Evolutionary conservation across 257 asterid species (phyloP).

Genomic region (Cruciata laevipes): DNA sequence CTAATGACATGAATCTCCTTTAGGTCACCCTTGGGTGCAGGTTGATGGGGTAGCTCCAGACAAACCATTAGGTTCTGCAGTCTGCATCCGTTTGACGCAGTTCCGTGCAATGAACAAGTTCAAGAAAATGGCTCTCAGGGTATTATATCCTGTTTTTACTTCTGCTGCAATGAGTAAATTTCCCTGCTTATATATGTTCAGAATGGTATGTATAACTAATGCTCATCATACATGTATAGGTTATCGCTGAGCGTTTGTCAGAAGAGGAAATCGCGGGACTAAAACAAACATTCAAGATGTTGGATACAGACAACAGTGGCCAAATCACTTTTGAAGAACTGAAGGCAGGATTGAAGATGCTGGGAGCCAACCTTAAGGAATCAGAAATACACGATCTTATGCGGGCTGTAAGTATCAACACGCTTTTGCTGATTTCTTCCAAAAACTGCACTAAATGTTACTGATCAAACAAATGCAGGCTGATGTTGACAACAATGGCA

Average conservation of each 20-base stretch:
- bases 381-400: conserved; percentile 68
- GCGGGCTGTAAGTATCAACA: conserved; percentile 66
- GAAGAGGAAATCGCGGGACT: conserved; percentile 93
- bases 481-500: conserved; percentile 80
- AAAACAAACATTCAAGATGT: conserved; percentile 71
- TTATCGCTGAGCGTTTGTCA: conserved; percentile 74
- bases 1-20: conserved; percentile 2
- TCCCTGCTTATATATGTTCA: background rate
- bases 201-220: background rate
- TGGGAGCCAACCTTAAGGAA: conserved; percentile 73
- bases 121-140: conserved; percentile 29
- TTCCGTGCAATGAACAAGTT: conserved; percentile 23
- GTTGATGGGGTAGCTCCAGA: conserved; percentile 23
- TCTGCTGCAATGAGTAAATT: background rate
- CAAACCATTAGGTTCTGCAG: conserved; percentile 24
- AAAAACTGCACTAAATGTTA: background rate
- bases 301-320: conserved; percentile 80
- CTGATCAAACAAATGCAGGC: conserved; percentile 40
- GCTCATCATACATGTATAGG: conserved; percentile 28
- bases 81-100: conserved; percentile 19
- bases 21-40: conserved; percentile 22
- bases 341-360: conserved; percentile 61
- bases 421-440: background rate
- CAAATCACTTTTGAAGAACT: conserved; percentile 82
- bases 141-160: background rate